phyloP scores from a whole-genome alignment of 331 rosid genomes.

The Erythrophleum ivorense region DNA sequence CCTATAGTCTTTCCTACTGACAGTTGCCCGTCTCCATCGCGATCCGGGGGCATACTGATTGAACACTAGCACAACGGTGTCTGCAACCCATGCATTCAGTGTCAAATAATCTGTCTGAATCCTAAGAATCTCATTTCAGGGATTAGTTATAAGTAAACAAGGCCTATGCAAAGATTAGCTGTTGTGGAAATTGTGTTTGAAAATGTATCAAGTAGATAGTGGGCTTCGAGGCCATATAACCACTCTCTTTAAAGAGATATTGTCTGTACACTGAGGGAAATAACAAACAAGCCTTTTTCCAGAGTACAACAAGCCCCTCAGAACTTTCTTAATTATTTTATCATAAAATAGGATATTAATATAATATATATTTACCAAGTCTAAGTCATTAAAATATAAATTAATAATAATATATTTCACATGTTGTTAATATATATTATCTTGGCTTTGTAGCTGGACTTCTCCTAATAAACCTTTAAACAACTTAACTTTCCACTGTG shows the following conservation, averaged over 20 bases:
- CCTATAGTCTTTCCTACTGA: conserved; percentile 68
- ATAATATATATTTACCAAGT: too few species aligned
- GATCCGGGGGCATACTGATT: conserved; percentile 77
- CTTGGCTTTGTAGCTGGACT: not conserved
- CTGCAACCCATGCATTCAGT: conserved; percentile 49
- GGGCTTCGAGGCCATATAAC: too few species aligned
- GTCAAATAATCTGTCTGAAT: conserved; percentile 39
- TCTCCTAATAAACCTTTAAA: not conserved
- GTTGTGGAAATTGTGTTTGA: not conserved
- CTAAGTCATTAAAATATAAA: too few species aligned
- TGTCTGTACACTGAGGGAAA: too few species aligned
- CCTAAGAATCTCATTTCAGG: conserved; percentile 2
- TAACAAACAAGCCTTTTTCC: too few species aligned
- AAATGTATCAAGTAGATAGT: too few species aligned
- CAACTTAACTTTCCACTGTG: too few species aligned
- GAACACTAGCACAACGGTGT: conserved; percentile 78
- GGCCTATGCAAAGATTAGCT: not conserved
- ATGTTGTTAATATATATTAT: not conserved
- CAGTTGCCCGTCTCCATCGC: conserved; percentile 69
- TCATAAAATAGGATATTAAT: too few species aligned
- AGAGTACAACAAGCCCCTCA: too few species aligned
- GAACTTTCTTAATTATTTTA: too few species aligned
- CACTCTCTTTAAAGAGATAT: too few species aligned
- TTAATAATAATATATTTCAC: too few species aligned
- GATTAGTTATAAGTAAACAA: conserved; percentile 10